Evolutionary conservation across 305 asterid species (phyloP).

Genomic region (Fraxinus angustifolia): DNA sequence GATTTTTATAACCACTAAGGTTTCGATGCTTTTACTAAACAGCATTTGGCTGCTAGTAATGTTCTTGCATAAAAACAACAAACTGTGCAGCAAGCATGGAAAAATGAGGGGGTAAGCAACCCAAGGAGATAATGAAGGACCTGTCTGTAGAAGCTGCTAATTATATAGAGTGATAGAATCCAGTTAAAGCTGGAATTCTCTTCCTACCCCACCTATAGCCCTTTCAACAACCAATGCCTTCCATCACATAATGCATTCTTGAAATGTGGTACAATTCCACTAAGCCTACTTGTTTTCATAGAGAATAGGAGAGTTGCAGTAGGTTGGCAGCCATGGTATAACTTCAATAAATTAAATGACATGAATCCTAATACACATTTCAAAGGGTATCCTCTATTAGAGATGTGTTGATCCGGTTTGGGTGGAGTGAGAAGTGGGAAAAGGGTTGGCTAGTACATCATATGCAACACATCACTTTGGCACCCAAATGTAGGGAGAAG

Average conservation of each 20-base stretch:
- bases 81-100: not conserved
- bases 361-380: not conserved
- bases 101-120: not conserved
- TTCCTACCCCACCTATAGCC: not conserved
- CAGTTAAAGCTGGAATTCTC: not conserved
- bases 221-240: not conserved
- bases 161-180: not conserved
- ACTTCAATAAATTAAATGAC: not conserved
- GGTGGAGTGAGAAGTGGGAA: not conserved
- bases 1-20: not conserved
- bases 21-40: not conserved
- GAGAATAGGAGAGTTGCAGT: not conserved
- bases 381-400: not conserved
- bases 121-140: not conserved
- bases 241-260: not conserved
- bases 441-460: not conserved
- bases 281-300: not conserved
- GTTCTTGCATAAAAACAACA: not conserved
- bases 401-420: not conserved
- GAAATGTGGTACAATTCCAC: not conserved
- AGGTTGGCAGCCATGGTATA: not conserved
- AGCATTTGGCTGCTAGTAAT: not conserved
- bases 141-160: not conserved
- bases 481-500: not conserved
- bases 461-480: not conserved